Percentiles rank a stretch among this genome's conserved stretches.
Conservation (phyloP, 2,329 filamentous ascomycete genomes). For the Alternaria metachromatica region DNA sequence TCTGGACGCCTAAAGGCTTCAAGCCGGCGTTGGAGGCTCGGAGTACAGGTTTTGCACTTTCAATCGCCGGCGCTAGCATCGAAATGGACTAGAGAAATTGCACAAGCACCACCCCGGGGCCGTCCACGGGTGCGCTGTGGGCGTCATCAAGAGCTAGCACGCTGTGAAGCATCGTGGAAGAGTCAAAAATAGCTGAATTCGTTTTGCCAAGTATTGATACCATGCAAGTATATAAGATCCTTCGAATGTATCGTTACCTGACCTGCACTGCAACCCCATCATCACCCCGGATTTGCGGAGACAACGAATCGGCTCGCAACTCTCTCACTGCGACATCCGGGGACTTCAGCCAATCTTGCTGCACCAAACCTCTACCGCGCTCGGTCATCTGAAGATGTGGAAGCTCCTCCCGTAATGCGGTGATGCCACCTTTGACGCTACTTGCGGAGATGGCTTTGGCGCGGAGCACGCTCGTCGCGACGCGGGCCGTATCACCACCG, state of each 20-base stretch:
- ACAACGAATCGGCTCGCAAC: conserved; percentile 8
- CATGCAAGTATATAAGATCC: background rate
- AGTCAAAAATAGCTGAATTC: background rate
- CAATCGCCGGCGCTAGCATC: background rate
- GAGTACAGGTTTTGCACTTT: background rate
- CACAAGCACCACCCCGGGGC: background rate
- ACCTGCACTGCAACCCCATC: background rate
- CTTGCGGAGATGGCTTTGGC: conserved; percentile 21
- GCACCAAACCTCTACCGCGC: conserved; percentile 1
- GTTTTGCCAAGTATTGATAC: background rate
- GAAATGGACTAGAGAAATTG: background rate
- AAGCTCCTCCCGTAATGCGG: conserved; percentile 14
- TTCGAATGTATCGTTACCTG: background rate
- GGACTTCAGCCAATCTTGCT: conserved; percentile 11
- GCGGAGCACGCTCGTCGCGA: conserved; percentile 28
- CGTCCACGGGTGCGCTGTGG: background rate
- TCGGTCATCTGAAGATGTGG: conserved; percentile 18
- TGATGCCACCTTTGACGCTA: conserved; percentile 26
- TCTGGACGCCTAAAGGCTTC: background rate
- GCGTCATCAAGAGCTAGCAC: background rate
- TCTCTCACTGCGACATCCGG: background rate
- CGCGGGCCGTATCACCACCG: conserved; percentile 24
- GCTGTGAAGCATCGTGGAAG: background rate
- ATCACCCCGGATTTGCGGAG: conserved; percentile 1
- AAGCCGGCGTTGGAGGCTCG: background rate